A percentile compares a stretch with the other conserved stretches of the same genome.
Evolutionary conservation across 345 rosid genomes (phyloP).

Genomic region (Eucalyptus cloeziana): DNA sequence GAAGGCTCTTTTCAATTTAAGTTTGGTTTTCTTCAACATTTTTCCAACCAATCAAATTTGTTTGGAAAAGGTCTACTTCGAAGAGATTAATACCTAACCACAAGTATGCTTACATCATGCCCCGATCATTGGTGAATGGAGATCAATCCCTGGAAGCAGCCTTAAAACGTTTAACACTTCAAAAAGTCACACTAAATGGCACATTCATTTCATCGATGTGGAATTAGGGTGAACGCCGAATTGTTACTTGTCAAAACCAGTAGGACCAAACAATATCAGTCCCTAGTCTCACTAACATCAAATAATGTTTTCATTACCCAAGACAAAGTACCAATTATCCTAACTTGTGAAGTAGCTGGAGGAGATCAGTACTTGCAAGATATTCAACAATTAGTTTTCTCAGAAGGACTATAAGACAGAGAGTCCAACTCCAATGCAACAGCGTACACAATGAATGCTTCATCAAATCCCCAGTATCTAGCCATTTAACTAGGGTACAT

Average conservation of each 20-base stretch:
- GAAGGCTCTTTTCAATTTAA: not conserved
- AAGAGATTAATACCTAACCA: not conserved
- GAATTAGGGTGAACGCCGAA: not conserved
- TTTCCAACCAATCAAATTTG: not conserved
- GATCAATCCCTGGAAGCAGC: not conserved
- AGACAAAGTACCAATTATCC: not conserved
- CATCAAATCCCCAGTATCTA: not conserved
- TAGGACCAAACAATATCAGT: not conserved
- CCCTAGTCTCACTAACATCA: not conserved
- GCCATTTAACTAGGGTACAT: not conserved
- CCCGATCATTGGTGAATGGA: not conserved
- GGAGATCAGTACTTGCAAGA: not conserved
- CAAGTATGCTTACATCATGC: not conserved
- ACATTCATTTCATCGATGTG: not conserved
- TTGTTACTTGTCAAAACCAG: not conserved
- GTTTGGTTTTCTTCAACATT: not conserved
- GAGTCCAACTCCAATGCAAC: not conserved
- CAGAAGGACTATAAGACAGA: not conserved
- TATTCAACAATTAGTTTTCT: not conserved
- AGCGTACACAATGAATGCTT: not conserved
- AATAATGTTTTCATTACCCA: not conserved
- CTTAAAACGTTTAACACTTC: not conserved
- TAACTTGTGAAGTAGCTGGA: not conserved
- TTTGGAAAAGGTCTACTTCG: not conserved
- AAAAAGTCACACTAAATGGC: not conserved